Base-by-base conservation (phyloP, 805 yeast species). In the Candida awuae region DNA sequence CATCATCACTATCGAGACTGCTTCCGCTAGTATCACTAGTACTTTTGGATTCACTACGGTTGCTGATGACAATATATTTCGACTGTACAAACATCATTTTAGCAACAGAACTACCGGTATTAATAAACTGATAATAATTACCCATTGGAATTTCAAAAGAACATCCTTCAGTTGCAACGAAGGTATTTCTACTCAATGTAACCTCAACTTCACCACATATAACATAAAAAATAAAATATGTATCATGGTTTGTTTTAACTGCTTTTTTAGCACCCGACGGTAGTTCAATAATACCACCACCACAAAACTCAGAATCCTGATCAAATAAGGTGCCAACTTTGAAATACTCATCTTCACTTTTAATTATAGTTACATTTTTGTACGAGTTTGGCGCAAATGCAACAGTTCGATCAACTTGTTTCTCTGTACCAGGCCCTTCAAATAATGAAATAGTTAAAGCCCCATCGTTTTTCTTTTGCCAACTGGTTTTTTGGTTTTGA, bases 101-200 rank as follows among this genome's bases (percentile, higher is more conserved):
- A 1, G 81, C 86, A 25, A 67, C 68, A 14, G 62, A 65, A 23
- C 66, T 61, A 0, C 87, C 82, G 29, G 66, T 68, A 53, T 84
- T 84, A 34, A 68, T 69, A 46, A 87, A 70, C 14, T 81, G 74
- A 58, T 84, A 86, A 31, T 70, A 68, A 53, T 83, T 84, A 5
- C 80, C 81, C 62, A 81, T 73, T 1, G 96, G 96, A 6, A 88
- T 70, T 51, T 82, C 84, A 51, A 87, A 80, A 4, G 90, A 73
- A 38, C 94, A 81, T 1, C 95, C 95, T 39, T 69, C 64, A 1
- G 73, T 68, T 6, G 79, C 81, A 4, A 76, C 60, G 54, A 87
- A 84, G 17, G 63, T 67, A 16, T 67, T 68, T 6, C 73, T 74
- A 15, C 75, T 71, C 4, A 87, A 47, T 1, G 77, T 72, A 3